Conservation (phyloP, 2,329 filamentous ascomycete genomes). For the Colletotrichum siamense region DNA sequence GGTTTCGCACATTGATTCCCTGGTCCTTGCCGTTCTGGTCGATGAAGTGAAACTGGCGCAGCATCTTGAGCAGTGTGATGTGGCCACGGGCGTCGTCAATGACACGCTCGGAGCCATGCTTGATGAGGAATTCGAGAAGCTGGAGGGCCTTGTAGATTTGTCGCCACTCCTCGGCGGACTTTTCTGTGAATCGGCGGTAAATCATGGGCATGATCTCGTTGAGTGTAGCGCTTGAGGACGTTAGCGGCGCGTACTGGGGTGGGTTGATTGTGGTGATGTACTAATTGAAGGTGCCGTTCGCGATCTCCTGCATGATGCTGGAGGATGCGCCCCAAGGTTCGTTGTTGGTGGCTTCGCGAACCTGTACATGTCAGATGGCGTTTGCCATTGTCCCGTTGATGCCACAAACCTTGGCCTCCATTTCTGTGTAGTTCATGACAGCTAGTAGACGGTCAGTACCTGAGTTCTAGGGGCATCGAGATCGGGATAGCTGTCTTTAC, state of each 20-base stretch:
- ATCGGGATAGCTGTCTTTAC: conserved; percentile 53
- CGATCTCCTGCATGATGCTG: conserved; percentile 95
- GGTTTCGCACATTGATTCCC: conserved; percentile 95
- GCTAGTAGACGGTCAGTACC: conserved; percentile 59
- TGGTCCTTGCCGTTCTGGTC: conserved; percentile 97
- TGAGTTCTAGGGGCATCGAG: neutral
- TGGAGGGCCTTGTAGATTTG: conserved; percentile 99
- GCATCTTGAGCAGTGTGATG: conserved; percentile 95
- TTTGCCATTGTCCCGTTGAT: neutral
- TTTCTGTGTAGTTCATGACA: conserved; percentile 98
- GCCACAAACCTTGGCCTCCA: conserved; percentile 71
- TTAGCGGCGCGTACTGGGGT: neutral
- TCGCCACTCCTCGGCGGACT: conserved; percentile 96
- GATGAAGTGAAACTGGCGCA: conserved; percentile 97
- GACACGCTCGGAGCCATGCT: conserved; percentile 96
- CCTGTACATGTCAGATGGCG: conserved; percentile 53
- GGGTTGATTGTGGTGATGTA: conserved; percentile 43
- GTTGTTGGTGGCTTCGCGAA: conserved; percentile 98
- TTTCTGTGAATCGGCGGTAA: conserved; percentile 98
- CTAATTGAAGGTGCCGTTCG: conserved; percentile 98
- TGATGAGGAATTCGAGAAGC: conserved; percentile 94
- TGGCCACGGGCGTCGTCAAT: conserved; percentile 97
- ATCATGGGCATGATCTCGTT: conserved; percentile 99
- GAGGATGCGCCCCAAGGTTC: conserved; percentile 93
- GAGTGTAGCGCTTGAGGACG: conserved; percentile 75